phyloP scores from a whole-genome alignment of 2,329 filamentous ascomycete species.

The Fusarium sp. region DNA sequence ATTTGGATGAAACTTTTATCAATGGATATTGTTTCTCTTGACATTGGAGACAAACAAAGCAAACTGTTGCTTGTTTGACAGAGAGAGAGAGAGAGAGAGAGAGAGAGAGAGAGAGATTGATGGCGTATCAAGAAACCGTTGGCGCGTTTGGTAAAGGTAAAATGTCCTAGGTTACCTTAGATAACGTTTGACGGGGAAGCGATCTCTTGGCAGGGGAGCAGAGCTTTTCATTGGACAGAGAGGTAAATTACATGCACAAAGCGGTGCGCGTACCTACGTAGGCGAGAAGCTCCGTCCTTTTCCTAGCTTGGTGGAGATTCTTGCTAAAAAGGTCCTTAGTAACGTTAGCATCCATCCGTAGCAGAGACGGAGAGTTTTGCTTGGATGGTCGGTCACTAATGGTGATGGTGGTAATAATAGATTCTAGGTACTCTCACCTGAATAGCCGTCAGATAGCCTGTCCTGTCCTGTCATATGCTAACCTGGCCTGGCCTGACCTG shows the following conservation, averaged over 20 bases:
- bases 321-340: too few relatives aligned
- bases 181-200: neutral
- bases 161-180: neutral
- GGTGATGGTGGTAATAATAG: too few relatives aligned
- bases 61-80: neutral
- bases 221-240: constrained; percentile 18
- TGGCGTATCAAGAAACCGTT: neutral
- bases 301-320: neutral
- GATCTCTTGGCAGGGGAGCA: constrained; percentile 39
- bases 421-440: constrained; percentile 11
- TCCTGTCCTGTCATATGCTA: too few relatives aligned
- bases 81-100: neutral
- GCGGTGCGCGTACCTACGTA: constrained; percentile 22
- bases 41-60: too few relatives aligned
- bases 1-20: constrained; percentile 1
- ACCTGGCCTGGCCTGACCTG: too few relatives aligned
- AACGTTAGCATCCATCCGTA: too few relatives aligned
- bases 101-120: neutral
- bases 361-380: neutral
- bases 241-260: constrained; percentile 17
- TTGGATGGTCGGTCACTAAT: too few relatives aligned
- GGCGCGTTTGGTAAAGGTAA: neutral
- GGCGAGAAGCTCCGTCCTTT: constrained; percentile 16
- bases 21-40: neutral
- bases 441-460: constrained; percentile 6